Evolutionary conservation across 2,329 filamentous ascomycete species (phyloP).

Genomic region (Trichoderma arundinaceum): DNA sequence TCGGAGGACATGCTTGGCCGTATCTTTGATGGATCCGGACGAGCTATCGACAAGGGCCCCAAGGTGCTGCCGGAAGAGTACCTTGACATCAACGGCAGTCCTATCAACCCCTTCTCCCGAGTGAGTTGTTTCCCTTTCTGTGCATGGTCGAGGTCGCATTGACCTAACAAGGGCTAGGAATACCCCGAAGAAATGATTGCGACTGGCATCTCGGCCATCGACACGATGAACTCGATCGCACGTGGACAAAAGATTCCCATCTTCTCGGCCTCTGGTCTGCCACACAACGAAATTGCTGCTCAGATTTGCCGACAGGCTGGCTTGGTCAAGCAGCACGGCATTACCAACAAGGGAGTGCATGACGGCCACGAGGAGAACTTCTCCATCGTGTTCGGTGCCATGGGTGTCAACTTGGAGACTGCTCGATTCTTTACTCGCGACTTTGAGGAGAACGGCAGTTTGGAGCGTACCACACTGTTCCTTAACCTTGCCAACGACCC

Average conservation of each 20-base stretch:
- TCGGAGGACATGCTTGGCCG: constrained; percentile 99
- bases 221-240: constrained; percentile 97
- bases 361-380: constrained; percentile 99
- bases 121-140: constrained; percentile 55
- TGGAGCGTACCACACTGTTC: constrained; percentile 97
- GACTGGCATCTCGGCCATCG: constrained; percentile 98
- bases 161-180: constrained; percentile 60
- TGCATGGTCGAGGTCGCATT: background rate
- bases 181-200: constrained; percentile 99
- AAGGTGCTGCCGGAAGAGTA: constrained; percentile 98
- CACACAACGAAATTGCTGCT: constrained; percentile 98
- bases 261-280: constrained; percentile 96
- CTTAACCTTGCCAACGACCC: constrained; percentile 99
- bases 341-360: constrained; percentile 91
- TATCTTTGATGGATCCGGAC: constrained; percentile 97
- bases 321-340: constrained; percentile 78
- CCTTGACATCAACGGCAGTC: constrained; percentile 97
- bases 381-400: constrained; percentile 98
- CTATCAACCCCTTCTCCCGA: constrained; percentile 97
- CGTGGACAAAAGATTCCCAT: constrained; percentile 99
- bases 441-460: constrained; percentile 98
- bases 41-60: constrained; percentile 97
- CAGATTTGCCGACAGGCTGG: constrained; percentile 98
- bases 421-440: constrained; percentile 97
- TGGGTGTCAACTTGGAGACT: constrained; percentile 99